Evolutionary conservation across 1,284 basidiomycete species (phyloP).

Genomic region (Peniophora sp.): DNA sequence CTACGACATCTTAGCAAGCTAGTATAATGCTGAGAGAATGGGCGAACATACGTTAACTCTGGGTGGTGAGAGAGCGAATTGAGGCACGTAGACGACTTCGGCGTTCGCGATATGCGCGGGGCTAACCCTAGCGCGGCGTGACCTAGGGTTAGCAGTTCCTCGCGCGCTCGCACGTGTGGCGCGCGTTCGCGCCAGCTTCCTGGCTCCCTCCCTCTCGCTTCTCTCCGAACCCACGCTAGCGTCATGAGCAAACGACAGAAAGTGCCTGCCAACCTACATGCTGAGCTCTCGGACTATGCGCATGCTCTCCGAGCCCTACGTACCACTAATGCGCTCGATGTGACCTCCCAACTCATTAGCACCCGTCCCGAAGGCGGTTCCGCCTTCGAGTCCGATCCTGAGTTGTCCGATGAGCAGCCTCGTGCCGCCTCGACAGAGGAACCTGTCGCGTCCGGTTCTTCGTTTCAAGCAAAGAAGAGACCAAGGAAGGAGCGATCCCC

Average conservation of each 20-base stretch:
- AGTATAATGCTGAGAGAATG: slow-evolving; percentile 1
- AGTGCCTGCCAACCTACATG: slow-evolving; percentile 43
- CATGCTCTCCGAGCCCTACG: slow-evolving; percentile 52
- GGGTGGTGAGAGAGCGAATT: slow-evolving; percentile 21
- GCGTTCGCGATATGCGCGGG: neutral
- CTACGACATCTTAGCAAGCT: slow-evolving; percentile 21
- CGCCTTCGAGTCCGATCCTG: neutral
- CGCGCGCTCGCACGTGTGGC: neutral
- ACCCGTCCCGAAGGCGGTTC: slow-evolving; percentile 6
- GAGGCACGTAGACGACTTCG: neutral
- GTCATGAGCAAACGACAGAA: slow-evolving; percentile 33
- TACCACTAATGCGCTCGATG: slow-evolving; percentile 43
- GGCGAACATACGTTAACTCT: slow-evolving; percentile 21
- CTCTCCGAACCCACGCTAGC: neutral
- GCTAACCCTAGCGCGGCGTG: neutral
- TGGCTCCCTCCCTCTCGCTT: slow-evolving; percentile 1
- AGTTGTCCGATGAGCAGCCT: neutral
- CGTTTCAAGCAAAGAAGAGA: neutral
- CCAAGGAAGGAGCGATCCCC: slow-evolving; percentile 17
- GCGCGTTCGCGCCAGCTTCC: neutral
- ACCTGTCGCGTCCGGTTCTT: slow-evolving; percentile 10
- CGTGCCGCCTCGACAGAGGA: slow-evolving; percentile 1
- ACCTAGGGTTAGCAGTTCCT: neutral
- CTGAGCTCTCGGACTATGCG: slow-evolving; percentile 55
- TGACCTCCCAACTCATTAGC: slow-evolving; percentile 37